phyloP scores from a whole-genome alignment of 1,139 yeast genomes.

The Dujonia santamariae region DNA sequence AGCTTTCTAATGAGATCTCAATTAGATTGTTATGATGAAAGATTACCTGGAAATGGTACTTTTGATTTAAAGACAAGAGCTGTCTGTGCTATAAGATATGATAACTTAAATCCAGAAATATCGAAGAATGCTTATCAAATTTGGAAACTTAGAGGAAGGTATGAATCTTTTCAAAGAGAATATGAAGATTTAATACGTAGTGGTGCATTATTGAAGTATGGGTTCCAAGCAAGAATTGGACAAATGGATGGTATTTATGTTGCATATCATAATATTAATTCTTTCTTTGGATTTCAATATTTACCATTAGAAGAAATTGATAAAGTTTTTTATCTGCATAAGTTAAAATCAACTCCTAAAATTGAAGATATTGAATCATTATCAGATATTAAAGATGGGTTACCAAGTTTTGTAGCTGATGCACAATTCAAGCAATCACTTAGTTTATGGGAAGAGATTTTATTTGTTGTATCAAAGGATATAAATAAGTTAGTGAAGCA shows the following conservation, averaged over 20 bases:
- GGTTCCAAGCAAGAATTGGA: conserved; percentile 90
- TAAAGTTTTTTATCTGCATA: conserved; percentile 28
- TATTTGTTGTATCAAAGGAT: conserved; percentile 38
- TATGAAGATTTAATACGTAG: conserved; percentile 70
- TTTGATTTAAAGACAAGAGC: conserved; percentile 94
- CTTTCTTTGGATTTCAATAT: conserved; percentile 89
- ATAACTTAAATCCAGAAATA: conserved; percentile 58
- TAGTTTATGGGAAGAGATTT: conserved; percentile 50
- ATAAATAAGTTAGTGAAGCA: conserved; percentile 13
- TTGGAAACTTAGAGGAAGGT: conserved; percentile 55
- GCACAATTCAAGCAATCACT: conserved; percentile 68
- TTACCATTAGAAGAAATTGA: conserved; percentile 75
- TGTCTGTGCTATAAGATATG: conserved; percentile 80
- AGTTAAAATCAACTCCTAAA: conserved; percentile 5
- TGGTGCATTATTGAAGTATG: conserved; percentile 74
- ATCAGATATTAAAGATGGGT: conserved; percentile 22
- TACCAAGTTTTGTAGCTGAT: conserved; percentile 60
- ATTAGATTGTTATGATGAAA: conserved; percentile 73
- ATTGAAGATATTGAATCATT: conserved; percentile 24
- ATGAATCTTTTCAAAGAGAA: conserved; percentile 81
- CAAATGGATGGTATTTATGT: conserved; percentile 95
- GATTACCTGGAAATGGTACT: conserved; percentile 87
- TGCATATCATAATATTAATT: conserved; percentile 81
- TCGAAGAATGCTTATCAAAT: conserved; percentile 65
- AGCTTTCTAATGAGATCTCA: conserved; percentile 84